Conservation (phyloP, 169 alveolate genomes). For the Neospora caninum region DNA sequence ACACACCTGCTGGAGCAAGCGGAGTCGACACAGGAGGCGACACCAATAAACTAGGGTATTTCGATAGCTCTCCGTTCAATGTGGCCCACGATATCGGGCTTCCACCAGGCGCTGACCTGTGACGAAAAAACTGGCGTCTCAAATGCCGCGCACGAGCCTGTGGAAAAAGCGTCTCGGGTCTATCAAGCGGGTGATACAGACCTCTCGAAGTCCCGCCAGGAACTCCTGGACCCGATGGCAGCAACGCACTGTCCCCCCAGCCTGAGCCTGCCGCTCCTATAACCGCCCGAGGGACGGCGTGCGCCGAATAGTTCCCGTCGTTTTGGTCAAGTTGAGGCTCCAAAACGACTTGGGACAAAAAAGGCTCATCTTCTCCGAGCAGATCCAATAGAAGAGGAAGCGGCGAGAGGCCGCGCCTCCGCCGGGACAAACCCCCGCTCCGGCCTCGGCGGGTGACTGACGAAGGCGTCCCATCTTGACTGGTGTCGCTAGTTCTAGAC, state of each 20-base stretch:
- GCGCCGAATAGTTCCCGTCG: neutral
- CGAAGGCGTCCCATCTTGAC: no score
- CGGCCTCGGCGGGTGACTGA: no score
- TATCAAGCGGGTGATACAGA: neutral
- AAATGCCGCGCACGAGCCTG: conserved; percentile 29
- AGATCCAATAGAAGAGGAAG: neutral
- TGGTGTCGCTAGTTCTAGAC: no score
- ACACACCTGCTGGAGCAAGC: neutral
- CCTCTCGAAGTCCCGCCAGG: neutral
- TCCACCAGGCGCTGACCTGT: neutral
- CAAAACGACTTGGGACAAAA: neutral
- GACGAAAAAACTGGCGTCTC: neutral
- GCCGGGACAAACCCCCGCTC: neutral
- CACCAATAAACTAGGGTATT: no score
- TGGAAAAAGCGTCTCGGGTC: conserved; percentile 8
- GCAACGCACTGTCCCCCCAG: neutral
- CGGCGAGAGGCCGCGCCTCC: neutral
- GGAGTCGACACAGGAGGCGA: neutral
- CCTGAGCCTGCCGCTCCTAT: neutral
- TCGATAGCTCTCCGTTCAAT: neutral
- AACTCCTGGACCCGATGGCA: neutral
- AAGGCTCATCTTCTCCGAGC: neutral
- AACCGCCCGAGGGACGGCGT: neutral
- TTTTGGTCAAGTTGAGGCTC: neutral
- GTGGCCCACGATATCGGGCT: neutral